Conservation (phyloP, 352 stramenopile genomes). For the Phytophthora rubi region DNA sequence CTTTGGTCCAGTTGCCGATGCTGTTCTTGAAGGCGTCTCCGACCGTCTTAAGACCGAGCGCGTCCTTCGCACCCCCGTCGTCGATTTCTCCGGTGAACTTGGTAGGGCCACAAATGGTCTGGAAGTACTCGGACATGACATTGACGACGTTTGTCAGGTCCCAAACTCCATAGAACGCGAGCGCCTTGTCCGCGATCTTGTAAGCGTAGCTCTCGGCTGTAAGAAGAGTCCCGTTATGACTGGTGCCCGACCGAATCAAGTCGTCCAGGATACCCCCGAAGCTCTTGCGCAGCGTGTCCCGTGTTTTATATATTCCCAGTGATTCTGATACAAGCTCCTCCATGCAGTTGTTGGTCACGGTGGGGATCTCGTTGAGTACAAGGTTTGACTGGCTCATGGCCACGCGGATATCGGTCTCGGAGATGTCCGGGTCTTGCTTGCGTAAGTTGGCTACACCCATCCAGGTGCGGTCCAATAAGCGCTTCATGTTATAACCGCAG, state of each 20-base stretch:
- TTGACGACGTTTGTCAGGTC: slow-evolving; percentile 40
- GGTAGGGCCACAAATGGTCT: slow-evolving; percentile 55
- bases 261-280: slow-evolving; percentile 51
- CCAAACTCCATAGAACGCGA: slow-evolving; percentile 43
- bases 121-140: slow-evolving; percentile 47
- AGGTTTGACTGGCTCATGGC: slow-evolving; percentile 39
- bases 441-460: slow-evolving; percentile 26
- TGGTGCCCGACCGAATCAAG: slow-evolving; percentile 38
- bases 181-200: slow-evolving; percentile 45
- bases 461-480: slow-evolving; percentile 25
- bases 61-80: slow-evolving; percentile 41
- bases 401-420: slow-evolving; percentile 27
- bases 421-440: slow-evolving; percentile 19
- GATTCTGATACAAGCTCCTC: slow-evolving; percentile 31
- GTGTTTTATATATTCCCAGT: slow-evolving; percentile 24
- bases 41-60: slow-evolving; percentile 40
- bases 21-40: slow-evolving; percentile 41
- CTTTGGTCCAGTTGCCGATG: slow-evolving; percentile 34
- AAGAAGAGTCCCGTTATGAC: slow-evolving; percentile 33
- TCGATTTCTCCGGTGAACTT: slow-evolving; percentile 47
- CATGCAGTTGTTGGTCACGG: slow-evolving; percentile 41
- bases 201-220: slow-evolving; percentile 37
- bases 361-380: slow-evolving; percentile 51
- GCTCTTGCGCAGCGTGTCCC: slow-evolving; percentile 52
- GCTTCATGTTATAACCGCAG: slow-evolving; percentile 34